Percentiles rank a stretch among this genome's conserved stretches.
Conservation (phyloP, 495 filamentous ascomycete species). For the Hypoxylon perforatum region DNA sequence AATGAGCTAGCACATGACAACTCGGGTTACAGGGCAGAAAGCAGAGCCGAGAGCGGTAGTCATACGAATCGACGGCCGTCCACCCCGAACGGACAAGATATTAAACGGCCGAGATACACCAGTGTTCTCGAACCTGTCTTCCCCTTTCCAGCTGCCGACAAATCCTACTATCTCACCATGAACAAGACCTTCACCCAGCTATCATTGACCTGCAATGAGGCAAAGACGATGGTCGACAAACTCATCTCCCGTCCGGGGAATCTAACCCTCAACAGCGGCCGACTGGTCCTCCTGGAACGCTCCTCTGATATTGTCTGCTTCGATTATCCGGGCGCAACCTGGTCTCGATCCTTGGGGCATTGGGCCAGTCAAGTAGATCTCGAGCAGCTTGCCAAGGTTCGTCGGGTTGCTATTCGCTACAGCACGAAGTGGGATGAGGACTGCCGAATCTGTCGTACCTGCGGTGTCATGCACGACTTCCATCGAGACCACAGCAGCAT, state of each 20-base stretch:
- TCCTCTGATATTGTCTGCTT: slow-evolving; percentile 46
- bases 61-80: slow-evolving; percentile 4
- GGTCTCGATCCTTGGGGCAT: slow-evolving; percentile 26
- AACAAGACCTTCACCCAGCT: slow-evolving; percentile 40
- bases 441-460: slow-evolving; percentile 38
- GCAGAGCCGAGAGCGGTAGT: slow-evolving; percentile 4
- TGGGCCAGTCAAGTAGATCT: slow-evolving; percentile 42
- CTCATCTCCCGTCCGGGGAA: slow-evolving; percentile 35
- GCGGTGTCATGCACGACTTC: slow-evolving; percentile 34
- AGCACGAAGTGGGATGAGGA: slow-evolving; percentile 45
- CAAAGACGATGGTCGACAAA: slow-evolving; percentile 25
- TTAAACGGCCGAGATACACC: slow-evolving; percentile 22
- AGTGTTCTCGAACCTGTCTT: slow-evolving; percentile 36
- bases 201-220: slow-evolving; percentile 37
- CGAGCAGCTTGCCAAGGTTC: slow-evolving; percentile 42
- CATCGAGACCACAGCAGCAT: slow-evolving; percentile 32
- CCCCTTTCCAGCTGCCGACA: slow-evolving; percentile 34
- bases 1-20: slow-evolving; percentile 5
- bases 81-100: not conserved
- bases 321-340: slow-evolving; percentile 39
- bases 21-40: slow-evolving; percentile 8
- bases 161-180: slow-evolving; percentile 42
- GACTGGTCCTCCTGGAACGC: slow-evolving; percentile 37
- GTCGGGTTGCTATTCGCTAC: slow-evolving; percentile 46
- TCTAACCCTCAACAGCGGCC: slow-evolving; percentile 37